phyloP scores from a whole-genome alignment of 176 grass and related monocot genomes.

The Guadua angustifolia region DNA sequence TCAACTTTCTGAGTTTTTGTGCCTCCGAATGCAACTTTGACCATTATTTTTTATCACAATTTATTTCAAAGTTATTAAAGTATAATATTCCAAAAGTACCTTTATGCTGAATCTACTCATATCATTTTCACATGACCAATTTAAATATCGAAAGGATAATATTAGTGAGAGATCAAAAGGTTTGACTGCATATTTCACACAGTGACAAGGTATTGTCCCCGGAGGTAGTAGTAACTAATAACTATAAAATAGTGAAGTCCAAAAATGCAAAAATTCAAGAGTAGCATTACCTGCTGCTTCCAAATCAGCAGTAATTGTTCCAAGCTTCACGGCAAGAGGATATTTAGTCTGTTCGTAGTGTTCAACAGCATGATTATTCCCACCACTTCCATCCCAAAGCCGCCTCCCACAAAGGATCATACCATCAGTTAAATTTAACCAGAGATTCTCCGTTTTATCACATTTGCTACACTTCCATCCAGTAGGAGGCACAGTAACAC shows the following conservation, averaged over 20 bases:
- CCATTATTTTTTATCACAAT: background rate
- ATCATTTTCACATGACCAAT: background rate
- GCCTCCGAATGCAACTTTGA: background rate
- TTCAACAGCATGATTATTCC: constrained; percentile 94
- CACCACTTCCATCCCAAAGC: constrained; percentile 92
- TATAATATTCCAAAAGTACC: background rate
- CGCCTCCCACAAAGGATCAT: constrained; percentile 81
- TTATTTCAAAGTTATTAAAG: constrained; percentile 1
- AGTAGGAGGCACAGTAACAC: constrained; percentile 80
- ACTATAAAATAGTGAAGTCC: background rate
- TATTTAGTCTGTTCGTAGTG: constrained; percentile 87
- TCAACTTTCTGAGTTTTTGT: background rate
- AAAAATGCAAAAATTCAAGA: constrained; percentile 31
- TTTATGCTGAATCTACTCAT: constrained; percentile 3
- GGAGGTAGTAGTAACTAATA: background rate
- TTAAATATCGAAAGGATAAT: background rate
- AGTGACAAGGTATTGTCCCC: background rate
- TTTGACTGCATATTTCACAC: background rate
- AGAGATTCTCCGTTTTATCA: constrained; percentile 95
- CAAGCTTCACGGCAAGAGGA: constrained; percentile 93
- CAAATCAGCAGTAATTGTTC: constrained; percentile 89
- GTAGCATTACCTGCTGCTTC: constrained; percentile 92
- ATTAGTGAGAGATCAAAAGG: background rate
- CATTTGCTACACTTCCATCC: constrained; percentile 98
- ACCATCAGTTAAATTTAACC: constrained; percentile 98